These are phyloP conservation scores for Magnusiomyces magnusii DNA, from an alignment of 1,139 yeast genomes.

Conservation along the genomic window DNA sequence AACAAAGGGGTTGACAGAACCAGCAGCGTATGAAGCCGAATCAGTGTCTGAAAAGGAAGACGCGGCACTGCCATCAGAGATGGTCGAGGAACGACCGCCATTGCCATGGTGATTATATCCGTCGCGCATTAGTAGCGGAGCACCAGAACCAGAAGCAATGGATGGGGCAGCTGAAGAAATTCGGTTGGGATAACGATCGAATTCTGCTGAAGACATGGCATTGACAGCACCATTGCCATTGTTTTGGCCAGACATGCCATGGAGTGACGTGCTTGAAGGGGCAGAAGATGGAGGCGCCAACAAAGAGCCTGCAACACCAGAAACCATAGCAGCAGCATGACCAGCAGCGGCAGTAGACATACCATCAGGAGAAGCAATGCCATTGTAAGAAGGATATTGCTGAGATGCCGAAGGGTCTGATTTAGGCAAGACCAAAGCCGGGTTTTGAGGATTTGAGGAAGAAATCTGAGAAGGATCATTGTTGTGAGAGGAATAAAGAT, in stretches of 20 bases:
- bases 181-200: conserved; percentile 36
- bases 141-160: conserved; percentile 19
- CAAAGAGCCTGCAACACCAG: conserved; percentile 13
- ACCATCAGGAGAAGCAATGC: conserved; percentile 10
- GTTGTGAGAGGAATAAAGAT: not conserved
- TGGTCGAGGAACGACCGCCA: conserved; percentile 11
- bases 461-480: not conserved
- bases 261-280: conserved; percentile 15
- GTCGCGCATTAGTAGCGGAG: conserved; percentile 19
- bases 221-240: not conserved
- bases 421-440: not conserved
- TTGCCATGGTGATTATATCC: conserved; percentile 11
- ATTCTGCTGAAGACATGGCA: conserved; percentile 29
- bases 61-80: conserved; percentile 18
- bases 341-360: conserved; percentile 14
- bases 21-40: conserved; percentile 23
- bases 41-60: conserved; percentile 22
- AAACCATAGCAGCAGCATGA: conserved; percentile 8
- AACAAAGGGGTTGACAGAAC: conserved; percentile 26
- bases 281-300: conserved; percentile 9
- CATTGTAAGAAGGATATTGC: conserved; percentile 2
- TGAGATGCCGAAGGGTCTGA: conserved; percentile 4
- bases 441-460: not conserved
- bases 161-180: conserved; percentile 31
- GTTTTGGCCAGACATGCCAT: too few relatives aligned